Conservation (phyloP, 371 early-diverging fungal species). For the Mucor piriformis region DNA sequence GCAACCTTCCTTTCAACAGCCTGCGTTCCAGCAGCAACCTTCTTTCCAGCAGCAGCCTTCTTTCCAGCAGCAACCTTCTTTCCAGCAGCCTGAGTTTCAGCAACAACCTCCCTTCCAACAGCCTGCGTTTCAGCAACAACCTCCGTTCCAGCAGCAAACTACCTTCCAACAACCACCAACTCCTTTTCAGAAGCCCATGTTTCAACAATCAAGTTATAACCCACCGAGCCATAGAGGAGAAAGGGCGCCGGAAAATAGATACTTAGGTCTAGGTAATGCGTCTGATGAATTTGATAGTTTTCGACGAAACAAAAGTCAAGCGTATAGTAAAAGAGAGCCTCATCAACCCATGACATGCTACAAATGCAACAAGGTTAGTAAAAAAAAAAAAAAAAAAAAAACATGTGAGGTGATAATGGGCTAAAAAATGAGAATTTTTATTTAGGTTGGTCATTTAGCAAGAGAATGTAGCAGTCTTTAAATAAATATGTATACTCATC, state of each 20-base stretch:
- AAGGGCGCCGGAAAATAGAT: slow-evolving; percentile 9
- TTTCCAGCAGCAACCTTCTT: background rate
- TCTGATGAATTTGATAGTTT: slow-evolving; percentile 30
- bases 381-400: background rate
- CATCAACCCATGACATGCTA: slow-evolving; percentile 29
- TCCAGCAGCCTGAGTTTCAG: background rate
- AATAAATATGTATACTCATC: background rate
- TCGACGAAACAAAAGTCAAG: slow-evolving; percentile 30
- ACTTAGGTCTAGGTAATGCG: slow-evolving; percentile 21
- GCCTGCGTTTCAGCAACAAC: no score
- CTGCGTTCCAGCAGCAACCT: no score
- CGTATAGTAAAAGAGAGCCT: slow-evolving; percentile 23
- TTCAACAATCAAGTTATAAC: no score
- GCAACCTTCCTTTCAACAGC: background rate
- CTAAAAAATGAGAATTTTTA: no score
- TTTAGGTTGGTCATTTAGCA: slow-evolving; percentile 37
- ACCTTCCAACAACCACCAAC: no score
- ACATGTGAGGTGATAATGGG: no score
- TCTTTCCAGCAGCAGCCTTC: no score
- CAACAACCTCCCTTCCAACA: background rate
- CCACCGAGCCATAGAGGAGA: no score
- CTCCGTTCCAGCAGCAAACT: no score
- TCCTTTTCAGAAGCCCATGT: background rate
- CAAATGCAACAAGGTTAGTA: slow-evolving; percentile 29
- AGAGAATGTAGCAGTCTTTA: slow-evolving; percentile 34